Evolutionary conservation across 352 stramenopile genomes (phyloP), one percentile per base, ranked within the genome.

Genomic region (Plasmopara muralis): DNA sequence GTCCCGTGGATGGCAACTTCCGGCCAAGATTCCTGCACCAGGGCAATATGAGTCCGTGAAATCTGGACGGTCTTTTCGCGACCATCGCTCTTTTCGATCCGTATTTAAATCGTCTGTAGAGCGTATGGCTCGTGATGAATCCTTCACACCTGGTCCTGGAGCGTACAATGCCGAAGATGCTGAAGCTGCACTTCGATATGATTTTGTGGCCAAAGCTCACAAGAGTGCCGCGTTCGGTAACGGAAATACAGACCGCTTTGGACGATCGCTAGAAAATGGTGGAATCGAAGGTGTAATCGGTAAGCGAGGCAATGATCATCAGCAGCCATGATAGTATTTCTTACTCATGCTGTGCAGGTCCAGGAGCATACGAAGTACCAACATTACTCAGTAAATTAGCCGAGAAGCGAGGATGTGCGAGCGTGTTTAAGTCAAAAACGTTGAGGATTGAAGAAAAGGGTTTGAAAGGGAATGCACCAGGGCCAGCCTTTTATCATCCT

Each of bases 41-140:
- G 80, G 77, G 8, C 80, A 90, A 34, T 87, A 90, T 44, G 69
- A 90, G 20, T 66, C 64, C 15, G 68, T 83, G 25, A 68, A 85
- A 39, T 45, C 87, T 14, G 60, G 63, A n/a, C 57, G 50, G 28
- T 62, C 50, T 6, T 30, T 57, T n/a, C 38, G 45, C 30, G 33
- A 60, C 5, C 58, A 57, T 31, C 47, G 33, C 35, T 70, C 50
- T 16, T 62, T 68, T 10, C 70, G 85, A 28, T 79, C 77, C 2
- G 60, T 80, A 9, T 90, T 90, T 60, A 77, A 78, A 57, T 90
- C 80, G 8, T 74, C 56, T 5, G 77, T 82, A 9, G 78, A 68
- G 31, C 77, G 80, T 0, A 46, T 91, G 13, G 61, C 70, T 6
- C 68, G 59, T 3, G 51, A 65, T 42, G 53, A 59, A 13, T 72